Evolutionary conservation across 768 basidiomycete species (phyloP).

Genomic region (Infundibulicybe gibba): DNA sequence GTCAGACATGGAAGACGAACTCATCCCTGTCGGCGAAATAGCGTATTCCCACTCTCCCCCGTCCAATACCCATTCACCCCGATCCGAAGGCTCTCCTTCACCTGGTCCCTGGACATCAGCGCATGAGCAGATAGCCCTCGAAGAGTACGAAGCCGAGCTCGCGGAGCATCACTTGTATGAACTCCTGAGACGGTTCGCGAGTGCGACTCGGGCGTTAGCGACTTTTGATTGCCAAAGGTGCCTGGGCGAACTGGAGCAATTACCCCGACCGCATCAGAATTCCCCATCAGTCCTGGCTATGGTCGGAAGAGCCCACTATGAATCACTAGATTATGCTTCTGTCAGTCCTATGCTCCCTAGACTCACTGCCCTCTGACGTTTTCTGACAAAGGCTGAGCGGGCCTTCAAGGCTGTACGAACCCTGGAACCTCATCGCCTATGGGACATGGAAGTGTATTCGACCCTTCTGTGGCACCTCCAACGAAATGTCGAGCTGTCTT

Average conservation of each 20-base stretch:
- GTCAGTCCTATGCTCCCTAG: slow-evolving; percentile 46
- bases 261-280: slow-evolving; percentile 71
- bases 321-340: slow-evolving; percentile 82
- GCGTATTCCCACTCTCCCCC: slow-evolving; percentile 61
- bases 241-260: slow-evolving; percentile 68
- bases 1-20: slow-evolving; percentile 72
- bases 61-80: slow-evolving; percentile 56
- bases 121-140: slow-evolving; percentile 71
- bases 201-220: slow-evolving; percentile 70
- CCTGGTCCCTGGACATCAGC: slow-evolving; percentile 60
- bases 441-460: slow-evolving; percentile 95
- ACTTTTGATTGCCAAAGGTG: slow-evolving; percentile 75
- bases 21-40: slow-evolving; percentile 38
- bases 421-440: slow-evolving; percentile 86
- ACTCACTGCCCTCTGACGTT: slow-evolving; percentile 19
- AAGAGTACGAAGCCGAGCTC: slow-evolving; percentile 64
- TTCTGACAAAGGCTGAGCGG: slow-evolving; percentile 69
- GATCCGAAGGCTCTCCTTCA: slow-evolving; percentile 60
- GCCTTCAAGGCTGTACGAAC: slow-evolving; percentile 79
- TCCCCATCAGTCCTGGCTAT: slow-evolving; percentile 78
- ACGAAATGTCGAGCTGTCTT: slow-evolving; percentile 79
- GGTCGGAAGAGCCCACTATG: slow-evolving; percentile 86
- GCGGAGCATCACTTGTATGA: slow-evolving; percentile 85
- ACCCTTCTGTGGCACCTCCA: slow-evolving; percentile 95
- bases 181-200: slow-evolving; percentile 77